phyloP scores from a whole-genome alignment of 176 grass and related monocot species.

The Phragmites australis region DNA sequence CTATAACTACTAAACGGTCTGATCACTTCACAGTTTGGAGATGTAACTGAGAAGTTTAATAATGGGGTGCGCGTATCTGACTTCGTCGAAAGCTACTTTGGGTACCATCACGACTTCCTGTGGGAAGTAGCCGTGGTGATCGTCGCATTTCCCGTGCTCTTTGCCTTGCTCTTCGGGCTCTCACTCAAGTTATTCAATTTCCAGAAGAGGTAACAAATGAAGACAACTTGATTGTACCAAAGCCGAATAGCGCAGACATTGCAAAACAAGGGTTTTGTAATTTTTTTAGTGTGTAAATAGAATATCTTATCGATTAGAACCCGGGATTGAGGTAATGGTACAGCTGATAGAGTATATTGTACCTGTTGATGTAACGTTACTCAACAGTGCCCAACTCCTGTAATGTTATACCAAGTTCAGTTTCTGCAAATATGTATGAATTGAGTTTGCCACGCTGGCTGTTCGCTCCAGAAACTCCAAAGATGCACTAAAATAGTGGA shows the following conservation, averaged over 20 bases:
- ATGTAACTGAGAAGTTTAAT: conserved; percentile 27
- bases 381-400: background rate
- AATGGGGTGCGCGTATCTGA: conserved; percentile 22
- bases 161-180: conserved; percentile 68
- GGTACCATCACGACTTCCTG: conserved; percentile 57
- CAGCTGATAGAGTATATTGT: conserved; percentile 18
- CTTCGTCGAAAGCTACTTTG: conserved; percentile 61
- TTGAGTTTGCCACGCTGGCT: background rate
- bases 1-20: conserved; percentile 55
- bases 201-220: conserved; percentile 60
- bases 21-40: conserved; percentile 70
- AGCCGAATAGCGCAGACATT: background rate
- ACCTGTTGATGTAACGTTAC: background rate
- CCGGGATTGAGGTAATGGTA: background rate
- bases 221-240: background rate
- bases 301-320: background rate
- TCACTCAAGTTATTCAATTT: conserved; percentile 77
- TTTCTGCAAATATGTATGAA: background rate
- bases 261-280: background rate
- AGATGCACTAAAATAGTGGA: background rate
- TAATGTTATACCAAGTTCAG: background rate
- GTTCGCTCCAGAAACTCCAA: background rate
- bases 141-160: conserved; percentile 49
- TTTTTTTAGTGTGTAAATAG: conserved; percentile 17
- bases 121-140: conserved; percentile 50